Evolutionary conservation across 225 moss, liverwort and hornwort species (phyloP).

Genomic region (Pseudisothecium myosuroides): DNA sequence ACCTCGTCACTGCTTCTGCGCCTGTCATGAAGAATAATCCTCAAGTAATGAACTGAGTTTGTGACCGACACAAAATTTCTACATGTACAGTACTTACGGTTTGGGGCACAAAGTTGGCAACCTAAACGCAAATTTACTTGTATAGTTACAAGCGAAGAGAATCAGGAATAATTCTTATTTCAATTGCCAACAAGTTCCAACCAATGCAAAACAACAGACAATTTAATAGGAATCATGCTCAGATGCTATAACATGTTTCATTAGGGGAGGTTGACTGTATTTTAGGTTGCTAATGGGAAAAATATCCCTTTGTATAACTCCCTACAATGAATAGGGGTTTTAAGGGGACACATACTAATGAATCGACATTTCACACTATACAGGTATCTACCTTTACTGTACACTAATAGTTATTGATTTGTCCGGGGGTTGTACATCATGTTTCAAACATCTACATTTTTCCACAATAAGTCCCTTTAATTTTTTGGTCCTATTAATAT

Average conservation of each 20-base stretch:
- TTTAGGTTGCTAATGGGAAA: neutral
- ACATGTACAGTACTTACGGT: too few relatives aligned
- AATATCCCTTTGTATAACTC: too few relatives aligned
- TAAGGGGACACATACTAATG: too few relatives aligned
- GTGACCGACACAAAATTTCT: neutral
- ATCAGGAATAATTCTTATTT: neutral
- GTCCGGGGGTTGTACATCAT: too few relatives aligned
- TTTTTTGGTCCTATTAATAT: too few relatives aligned
- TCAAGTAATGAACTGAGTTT: neutral
- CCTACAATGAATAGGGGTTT: too few relatives aligned
- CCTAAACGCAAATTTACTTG: neutral
- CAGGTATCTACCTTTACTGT: too few relatives aligned
- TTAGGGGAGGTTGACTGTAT: neutral
- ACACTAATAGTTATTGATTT: too few relatives aligned
- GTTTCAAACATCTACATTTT: too few relatives aligned
- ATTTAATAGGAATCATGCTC: neutral
- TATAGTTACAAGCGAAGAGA: neutral
- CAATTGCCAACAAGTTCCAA: neutral
- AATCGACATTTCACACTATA: too few relatives aligned
- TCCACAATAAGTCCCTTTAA: too few relatives aligned
- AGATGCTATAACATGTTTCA: neutral
- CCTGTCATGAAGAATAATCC: neutral
- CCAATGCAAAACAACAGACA: neutral
- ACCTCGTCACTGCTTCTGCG: neutral
- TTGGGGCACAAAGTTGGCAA: too few relatives aligned